Evolutionary conservation across 768 basidiomycete species (phyloP).

Genomic region (Boletus tomentosulus): DNA sequence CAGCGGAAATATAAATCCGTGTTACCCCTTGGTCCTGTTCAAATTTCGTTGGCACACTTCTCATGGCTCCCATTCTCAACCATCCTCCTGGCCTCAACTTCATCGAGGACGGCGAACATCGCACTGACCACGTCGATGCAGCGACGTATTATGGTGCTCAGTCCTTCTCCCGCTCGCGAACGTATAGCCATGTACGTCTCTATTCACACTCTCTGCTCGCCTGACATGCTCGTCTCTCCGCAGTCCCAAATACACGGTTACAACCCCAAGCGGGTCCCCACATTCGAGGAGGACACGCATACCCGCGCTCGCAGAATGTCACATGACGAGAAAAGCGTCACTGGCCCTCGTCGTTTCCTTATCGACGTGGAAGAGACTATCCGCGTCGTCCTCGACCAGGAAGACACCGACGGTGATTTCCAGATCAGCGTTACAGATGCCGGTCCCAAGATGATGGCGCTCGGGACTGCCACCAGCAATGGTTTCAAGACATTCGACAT

Average conservation of each 20-base stretch:
- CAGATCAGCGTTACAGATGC: conserved; percentile 96
- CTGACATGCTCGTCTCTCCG: conserved; percentile 17
- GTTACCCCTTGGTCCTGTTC: conserved; percentile 12
- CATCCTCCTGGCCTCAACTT: conserved; percentile 66
- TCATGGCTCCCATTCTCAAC: conserved; percentile 61
- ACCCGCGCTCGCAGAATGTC: conserved; percentile 75
- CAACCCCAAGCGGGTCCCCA: conserved; percentile 63
- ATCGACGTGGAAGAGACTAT: conserved; percentile 99
- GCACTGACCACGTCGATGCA: conserved; percentile 60
- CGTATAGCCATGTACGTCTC: conserved; percentile 75
- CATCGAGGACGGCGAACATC: conserved; percentile 53
- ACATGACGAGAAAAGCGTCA: conserved; percentile 84
- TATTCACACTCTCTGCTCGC: conserved; percentile 2
- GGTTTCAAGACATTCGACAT: conserved; percentile 98
- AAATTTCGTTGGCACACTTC: neutral
- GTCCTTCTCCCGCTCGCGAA: conserved; percentile 75
- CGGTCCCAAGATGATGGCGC: conserved; percentile 92
- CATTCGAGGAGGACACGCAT: conserved; percentile 77
- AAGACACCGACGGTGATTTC: conserved; percentile 96
- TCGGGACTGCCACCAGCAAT: conserved; percentile 96
- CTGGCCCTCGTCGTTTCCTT: conserved; percentile 82
- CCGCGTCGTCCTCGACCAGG: conserved; percentile 92
- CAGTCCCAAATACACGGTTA: conserved; percentile 73
- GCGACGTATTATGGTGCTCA: conserved; percentile 81
- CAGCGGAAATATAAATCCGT: conserved; percentile 7